Evolutionary conservation across 495 filamentous ascomycete species (phyloP), one percentile per base, ranked within the genome.

Genomic region (Tuber aestivum): DNA sequence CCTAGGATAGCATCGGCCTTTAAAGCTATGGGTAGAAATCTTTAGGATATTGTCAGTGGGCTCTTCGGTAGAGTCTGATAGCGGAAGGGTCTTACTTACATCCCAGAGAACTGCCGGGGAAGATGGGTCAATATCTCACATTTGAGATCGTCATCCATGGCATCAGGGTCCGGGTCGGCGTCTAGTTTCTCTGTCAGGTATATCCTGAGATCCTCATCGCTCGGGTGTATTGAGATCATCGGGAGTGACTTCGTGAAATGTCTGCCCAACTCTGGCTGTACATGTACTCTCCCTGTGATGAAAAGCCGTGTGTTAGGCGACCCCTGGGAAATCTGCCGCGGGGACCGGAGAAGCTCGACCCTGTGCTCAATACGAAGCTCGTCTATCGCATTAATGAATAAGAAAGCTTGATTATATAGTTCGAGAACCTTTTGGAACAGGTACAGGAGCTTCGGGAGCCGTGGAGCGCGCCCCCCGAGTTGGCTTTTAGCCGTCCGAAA

Each of bases 321-420:
- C 21, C 1, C 48, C 23, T 2, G 21, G 10, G 10, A 9, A 23
- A 50, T 50, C 68, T 35, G 41, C 1, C 41, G 2, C 21, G 23
- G 41, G 69, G 72, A 72, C 10, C 70, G 45, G 12, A 73, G 48
- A 32, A 75, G 69, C 10, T 56, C 72, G 41, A 48, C 35, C 42
- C 76, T 72, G 20, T 74, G 76, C 16, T 74, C 44, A 27, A 48
- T 45, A 40, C 74, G 40, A n/a, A 44, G 70, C 69, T 77, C 76
- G 50, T 77, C 76, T 1, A 77, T 12, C 12, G 72, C 76, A 48
- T 77, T 69, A 40, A 73, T 71, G 41, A 75, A 40, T n/a, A 77
- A 12, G 38, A 74, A 77, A 2, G 35, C 72, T 37, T 42, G 48
- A 21, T 50, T 7, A n/a, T 50, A 50, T n/a, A n/a, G 23, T 0